A percentile compares a stretch with the other conserved stretches of the same genome.
phyloP scores from a whole-genome alignment of 164 flowering plant genomes.

The Stephania cephalantha region DNA sequence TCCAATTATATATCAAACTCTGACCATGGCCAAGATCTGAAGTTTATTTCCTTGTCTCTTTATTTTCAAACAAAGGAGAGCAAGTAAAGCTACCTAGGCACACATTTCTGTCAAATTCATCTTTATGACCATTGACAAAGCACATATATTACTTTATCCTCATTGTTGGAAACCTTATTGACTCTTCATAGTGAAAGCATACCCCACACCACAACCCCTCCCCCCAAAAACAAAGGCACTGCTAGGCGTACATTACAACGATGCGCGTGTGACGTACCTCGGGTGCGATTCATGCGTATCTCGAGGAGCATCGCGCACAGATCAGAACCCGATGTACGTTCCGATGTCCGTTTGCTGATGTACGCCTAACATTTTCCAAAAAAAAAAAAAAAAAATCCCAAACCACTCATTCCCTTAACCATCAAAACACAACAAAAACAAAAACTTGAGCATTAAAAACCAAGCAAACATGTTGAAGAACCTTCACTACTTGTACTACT shows the following conservation, averaged over 20 bases:
- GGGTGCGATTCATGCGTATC: no score
- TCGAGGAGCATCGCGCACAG: no score
- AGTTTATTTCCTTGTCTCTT: not conserved
- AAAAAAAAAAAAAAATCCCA: not conserved
- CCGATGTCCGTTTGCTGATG: no score
- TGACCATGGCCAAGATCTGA: not conserved
- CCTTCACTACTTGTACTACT: conserved; percentile 24
- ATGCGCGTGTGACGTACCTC: no score
- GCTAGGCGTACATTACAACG: no score
- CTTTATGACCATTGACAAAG: conserved; percentile 11
- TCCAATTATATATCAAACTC: not conserved
- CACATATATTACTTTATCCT: not conserved
- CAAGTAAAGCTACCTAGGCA: not conserved
- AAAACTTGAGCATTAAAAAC: conserved; percentile 10
- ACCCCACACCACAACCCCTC: not conserved
- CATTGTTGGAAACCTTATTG: not conserved
- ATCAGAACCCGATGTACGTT: no score
- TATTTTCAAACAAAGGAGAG: not conserved
- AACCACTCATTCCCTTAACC: conserved; percentile 4
- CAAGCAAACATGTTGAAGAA: conserved; percentile 26
- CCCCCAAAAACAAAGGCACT: no score
- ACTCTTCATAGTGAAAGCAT: not conserved
- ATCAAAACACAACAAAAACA: conserved; percentile 12
- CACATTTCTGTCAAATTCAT: not conserved
- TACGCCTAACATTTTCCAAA: no score